Conservation (phyloP, 2,329 filamentous ascomycete genomes). For the Penicillium sp. region DNA sequence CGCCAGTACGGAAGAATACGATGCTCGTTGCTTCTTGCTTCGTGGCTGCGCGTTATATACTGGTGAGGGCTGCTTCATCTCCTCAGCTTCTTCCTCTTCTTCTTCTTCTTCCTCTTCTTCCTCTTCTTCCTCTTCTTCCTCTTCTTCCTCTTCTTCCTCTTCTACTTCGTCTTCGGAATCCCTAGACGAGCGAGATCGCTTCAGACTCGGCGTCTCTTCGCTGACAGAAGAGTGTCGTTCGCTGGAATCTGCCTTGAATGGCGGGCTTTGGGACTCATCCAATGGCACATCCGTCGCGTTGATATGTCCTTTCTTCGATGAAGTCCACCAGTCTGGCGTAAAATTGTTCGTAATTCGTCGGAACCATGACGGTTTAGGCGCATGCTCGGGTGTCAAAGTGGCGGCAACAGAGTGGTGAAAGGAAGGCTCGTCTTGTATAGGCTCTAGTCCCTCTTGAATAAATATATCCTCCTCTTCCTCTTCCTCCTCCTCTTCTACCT, state of each 20-base stretch:
- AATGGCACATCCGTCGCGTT: not conserved
- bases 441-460: constrained; percentile 19
- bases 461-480: constrained; percentile 20
- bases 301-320: constrained; percentile 3
- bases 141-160: too few species aligned
- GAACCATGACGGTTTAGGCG: constrained; percentile 34
- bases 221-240: not conserved
- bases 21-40: constrained; percentile 3
- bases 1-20: constrained; percentile 21
- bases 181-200: constrained; percentile 6
- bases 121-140: too few species aligned
- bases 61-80: not conserved
- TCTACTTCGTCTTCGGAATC: too few species aligned
- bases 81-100: not conserved
- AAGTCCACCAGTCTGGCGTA: constrained; percentile 15
- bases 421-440: not conserved
- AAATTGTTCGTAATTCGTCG: constrained; percentile 21
- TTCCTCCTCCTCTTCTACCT: constrained; percentile 17
- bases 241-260: constrained; percentile 1
- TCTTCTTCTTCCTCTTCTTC: too few species aligned
- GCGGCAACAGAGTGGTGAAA: not conserved
- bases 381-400: not conserved
- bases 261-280: constrained; percentile 13
- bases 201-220: constrained; percentile 11
- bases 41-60: not conserved